Evolutionary conservation across 257 asterid species (phyloP), one percentile per base, ranked within the genome.

Genomic region (Lantana camara): DNA sequence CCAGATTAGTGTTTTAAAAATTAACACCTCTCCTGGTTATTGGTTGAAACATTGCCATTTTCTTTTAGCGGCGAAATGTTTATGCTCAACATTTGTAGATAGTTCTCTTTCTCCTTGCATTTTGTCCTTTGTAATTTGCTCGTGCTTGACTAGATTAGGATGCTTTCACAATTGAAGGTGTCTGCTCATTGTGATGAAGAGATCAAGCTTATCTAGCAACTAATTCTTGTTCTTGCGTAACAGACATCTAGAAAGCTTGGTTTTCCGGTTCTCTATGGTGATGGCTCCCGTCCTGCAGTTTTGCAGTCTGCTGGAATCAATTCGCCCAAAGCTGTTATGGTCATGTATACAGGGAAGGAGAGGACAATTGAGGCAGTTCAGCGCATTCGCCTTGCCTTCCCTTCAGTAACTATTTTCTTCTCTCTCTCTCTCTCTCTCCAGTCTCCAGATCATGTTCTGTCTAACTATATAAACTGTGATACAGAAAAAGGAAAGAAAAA

Each of bases 201-300:
- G 27, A 41, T n/a, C 2, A 13, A 27, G 63, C 19, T 63, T 48
- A 14, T 65, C 27, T 72, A 19, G 44, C 40, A 55, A 30, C 15
- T 51, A 5, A 35, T 63, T 51, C 42, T 40, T 46, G 69, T 63
- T 66, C n/a, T 55, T 58, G 22, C 64, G 32, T 60, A 51, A 76
- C 87, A 93, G 99, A 76, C 86, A 69, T 93, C 97, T 44, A 82
- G 82, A 79, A 75, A 90, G 64, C 96, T 86, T 32, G 96, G 97
- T 62, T 93, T 93, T 75, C 95, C 96, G 4, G 95, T 90, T 71
- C 87, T 84, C 15, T 93, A 87, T 52, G 99, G 99, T 16, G 99
- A 93, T 74, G 99, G 99, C 20, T 84, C 99, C 44, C 85, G 95
- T 53, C 99, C 99, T 51, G 85, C 97, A n/a, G 97, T 93, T 67